A percentile compares a stretch with the other conserved stretches of the same genome.
phyloP scores from a whole-genome alignment of 2,329 filamentous ascomycete genomes.

The Colletotrichum ledebouriae region DNA sequence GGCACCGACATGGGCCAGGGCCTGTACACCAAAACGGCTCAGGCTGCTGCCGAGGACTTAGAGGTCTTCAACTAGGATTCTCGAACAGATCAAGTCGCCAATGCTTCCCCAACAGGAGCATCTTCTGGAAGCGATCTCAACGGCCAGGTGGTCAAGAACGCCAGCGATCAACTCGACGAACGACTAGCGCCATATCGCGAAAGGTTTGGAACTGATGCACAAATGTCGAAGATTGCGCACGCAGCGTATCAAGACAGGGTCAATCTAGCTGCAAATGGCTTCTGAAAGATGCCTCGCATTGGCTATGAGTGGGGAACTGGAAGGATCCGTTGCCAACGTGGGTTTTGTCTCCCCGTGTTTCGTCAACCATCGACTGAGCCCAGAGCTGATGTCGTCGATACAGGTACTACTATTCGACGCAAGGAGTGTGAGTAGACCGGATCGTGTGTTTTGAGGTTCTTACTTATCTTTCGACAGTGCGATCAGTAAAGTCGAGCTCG shows the following conservation, averaged over 20 bases:
- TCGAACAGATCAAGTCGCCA: slow-evolving; percentile 7
- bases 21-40: neutral
- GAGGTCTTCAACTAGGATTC: slow-evolving; percentile 15
- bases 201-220: neutral
- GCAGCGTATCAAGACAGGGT: slow-evolving; percentile 8
- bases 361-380: neutral
- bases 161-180: slow-evolving; percentile 3
- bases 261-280: neutral
- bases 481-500: slow-evolving; percentile 5
- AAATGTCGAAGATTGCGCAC: neutral
- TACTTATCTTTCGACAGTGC: neutral
- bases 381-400: neutral
- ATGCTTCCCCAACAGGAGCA: slow-evolving; percentile 1
- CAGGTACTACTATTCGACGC: slow-evolving; percentile 14
- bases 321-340: slow-evolving; percentile 5
- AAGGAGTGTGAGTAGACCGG: neutral
- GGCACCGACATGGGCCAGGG: slow-evolving; percentile 17
- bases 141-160: slow-evolving; percentile 10
- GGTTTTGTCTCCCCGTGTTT: neutral
- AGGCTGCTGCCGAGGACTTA: slow-evolving; percentile 1
- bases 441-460: neutral
- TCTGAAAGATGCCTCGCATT: neutral
- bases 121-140: slow-evolving; percentile 13
- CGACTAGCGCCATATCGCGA: slow-evolving; percentile 5
- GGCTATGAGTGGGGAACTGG: slow-evolving; percentile 12